A percentile compares a stretch with the other conserved stretches of the same genome.
phyloP scores from a whole-genome alignment of 306 rosid genomes.

The Argentina anserina region DNA sequence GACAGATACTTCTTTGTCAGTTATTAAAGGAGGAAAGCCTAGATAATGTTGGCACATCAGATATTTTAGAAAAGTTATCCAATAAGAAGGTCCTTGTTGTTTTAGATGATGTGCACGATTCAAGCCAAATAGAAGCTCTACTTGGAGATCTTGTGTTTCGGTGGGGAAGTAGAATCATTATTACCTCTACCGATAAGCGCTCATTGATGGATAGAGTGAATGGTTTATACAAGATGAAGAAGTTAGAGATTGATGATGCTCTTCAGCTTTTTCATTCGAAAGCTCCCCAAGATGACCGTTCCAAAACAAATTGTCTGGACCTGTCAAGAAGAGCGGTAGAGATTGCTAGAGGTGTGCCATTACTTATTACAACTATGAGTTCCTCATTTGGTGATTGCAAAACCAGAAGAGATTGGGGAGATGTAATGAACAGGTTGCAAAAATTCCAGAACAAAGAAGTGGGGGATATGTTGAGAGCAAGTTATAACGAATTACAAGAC shows the following conservation, averaged over 20 bases:
- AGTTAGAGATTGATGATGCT: background rate
- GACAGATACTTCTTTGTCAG: background rate
- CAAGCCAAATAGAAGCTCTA: background rate
- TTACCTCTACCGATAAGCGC: background rate
- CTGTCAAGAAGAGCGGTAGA: background rate
- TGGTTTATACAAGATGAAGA: background rate
- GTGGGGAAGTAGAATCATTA: background rate
- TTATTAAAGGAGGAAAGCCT: background rate
- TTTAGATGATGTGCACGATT: background rate
- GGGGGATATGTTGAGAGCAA: background rate
- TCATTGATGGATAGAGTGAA: background rate
- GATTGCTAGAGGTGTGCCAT: background rate
- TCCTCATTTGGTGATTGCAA: background rate
- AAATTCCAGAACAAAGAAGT: background rate
- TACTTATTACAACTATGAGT: constrained; percentile 9
- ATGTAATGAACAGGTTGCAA: background rate
- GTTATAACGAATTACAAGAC: background rate
- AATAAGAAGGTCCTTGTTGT: background rate
- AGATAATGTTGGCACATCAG: background rate
- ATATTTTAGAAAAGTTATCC: background rate
- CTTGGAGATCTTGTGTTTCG: background rate
- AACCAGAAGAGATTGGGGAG: background rate
- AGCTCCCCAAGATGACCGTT: background rate
- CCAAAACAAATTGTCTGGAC: background rate
- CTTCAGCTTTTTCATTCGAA: constrained; percentile 6